Percentiles rank a stretch among this genome's conserved stretches.
These are phyloP conservation scores for Torulaspora quercuum DNA, from an alignment of 805 yeast genomes.

Conservation along the genomic window DNA sequence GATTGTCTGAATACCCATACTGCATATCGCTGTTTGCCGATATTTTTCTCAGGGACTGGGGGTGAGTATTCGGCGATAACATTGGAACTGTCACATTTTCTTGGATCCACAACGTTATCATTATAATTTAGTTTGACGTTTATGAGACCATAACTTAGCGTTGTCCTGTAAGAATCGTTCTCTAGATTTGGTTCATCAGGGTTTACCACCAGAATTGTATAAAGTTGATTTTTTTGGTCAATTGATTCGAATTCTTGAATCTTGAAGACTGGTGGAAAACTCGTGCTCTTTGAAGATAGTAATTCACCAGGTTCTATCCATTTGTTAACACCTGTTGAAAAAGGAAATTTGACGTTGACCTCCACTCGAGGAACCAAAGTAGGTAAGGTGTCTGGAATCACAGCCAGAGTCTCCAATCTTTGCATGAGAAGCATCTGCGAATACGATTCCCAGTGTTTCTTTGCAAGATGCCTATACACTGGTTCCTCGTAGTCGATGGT, in stretches of 20 bases:
- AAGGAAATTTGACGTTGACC: conserved; percentile 71
- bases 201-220: conserved; percentile 78
- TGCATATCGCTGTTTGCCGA: conserved; percentile 75
- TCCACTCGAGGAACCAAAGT: conserved; percentile 79
- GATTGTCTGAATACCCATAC: conserved; percentile 88
- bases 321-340: conserved; percentile 55
- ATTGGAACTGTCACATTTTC: conserved; percentile 39
- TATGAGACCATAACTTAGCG: conserved; percentile 71
- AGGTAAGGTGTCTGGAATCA: conserved; percentile 92
- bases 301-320: conserved; percentile 78
- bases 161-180: conserved; percentile 64
- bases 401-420: conserved; percentile 77
- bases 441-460: conserved; percentile 66
- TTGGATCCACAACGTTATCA: conserved; percentile 50
- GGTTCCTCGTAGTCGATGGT: conserved; percentile 67
- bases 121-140: conserved; percentile 58
- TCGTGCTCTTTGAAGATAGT: conserved; percentile 69
- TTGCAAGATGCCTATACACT: conserved; percentile 68
- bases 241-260: conserved; percentile 65
- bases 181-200: conserved; percentile 85
- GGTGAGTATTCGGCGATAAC: conserved; percentile 63
- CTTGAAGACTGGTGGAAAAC: conserved; percentile 71
- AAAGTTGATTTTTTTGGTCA: conserved; percentile 46
- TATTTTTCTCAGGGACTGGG: conserved; percentile 85
- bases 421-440: conserved; percentile 83